Base-by-base conservation (phyloP, 108 stramenopile genomes). In the Asterionellopsis glacialis region DNA sequence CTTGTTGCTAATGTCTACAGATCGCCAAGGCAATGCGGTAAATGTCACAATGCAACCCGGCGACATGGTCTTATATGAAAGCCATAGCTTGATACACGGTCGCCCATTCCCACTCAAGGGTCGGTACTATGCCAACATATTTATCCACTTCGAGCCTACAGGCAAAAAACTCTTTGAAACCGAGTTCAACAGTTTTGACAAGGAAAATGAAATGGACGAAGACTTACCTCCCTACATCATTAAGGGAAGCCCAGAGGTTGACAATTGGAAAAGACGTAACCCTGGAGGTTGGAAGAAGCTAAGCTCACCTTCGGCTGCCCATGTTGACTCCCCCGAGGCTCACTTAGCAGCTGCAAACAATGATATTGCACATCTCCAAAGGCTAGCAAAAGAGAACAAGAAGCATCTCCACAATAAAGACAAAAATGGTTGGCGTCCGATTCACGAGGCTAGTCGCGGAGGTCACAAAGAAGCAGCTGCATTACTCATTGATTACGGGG, bases 111-210 rank as follows among this genome's bases (percentile, higher is more conserved):
- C 94, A 1, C 54, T 97, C 47, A 82, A 91, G 65, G 96, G 96
- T 22, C 61, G 74, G 13, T 87, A 59, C 65, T 91, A 71, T 65
- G 91, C 93, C 14, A 92, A 92, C 55, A 82, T 91, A 16, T 94
- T 94, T 62, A 87, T 96, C n/a, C 93, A 96, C 61, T 89, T 89
- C 61, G 88, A 89, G 54, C 81, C 84, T 38, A 76, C 77, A n/a
- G 89, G 89, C 1, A 78, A 81, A 55, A 67, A 73, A 0, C 55
- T 85, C 12, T 48, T 69, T 11, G 78, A 80, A 45, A 68, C 77
- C 58, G 33, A 33, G 7, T 33, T 33, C 2, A 33, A 33, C 7
- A 33, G 33, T 33, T 33, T 33, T 33, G 71, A 41, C 64, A 43
- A 44, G n/a, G 49, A 72, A 52, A 86, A 85, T 24, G 47, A 61